These are phyloP conservation scores for Bolboschoenus planiculmis DNA, from an alignment of 176 grass and related monocot species.

Conservation along the genomic window DNA sequence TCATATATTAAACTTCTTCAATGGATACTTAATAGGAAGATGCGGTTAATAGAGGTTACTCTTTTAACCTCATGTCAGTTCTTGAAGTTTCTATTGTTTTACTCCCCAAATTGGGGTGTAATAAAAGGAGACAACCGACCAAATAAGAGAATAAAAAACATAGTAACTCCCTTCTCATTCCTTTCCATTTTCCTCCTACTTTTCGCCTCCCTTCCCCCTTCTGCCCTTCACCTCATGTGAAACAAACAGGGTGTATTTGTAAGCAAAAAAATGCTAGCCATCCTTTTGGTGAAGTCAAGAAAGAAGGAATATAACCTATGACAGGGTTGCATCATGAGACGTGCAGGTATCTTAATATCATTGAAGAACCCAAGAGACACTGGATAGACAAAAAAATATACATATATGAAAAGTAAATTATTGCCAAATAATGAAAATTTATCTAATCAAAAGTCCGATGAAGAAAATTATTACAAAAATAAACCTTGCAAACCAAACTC, in stretches of 20 bases:
- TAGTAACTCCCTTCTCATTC: background rate
- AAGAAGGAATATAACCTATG: slow-evolving; percentile 14
- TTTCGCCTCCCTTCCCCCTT: background rate
- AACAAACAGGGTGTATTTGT: background rate
- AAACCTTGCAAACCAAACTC: slow-evolving; percentile 68
- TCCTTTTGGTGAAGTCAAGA: background rate
- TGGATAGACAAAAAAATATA: slow-evolving; percentile 30
- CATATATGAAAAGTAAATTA: slow-evolving; percentile 27
- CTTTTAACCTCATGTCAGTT: background rate
- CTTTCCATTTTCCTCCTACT: background rate
- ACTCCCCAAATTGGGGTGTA: background rate
- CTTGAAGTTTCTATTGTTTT: background rate
- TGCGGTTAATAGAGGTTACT: background rate
- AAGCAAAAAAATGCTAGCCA: background rate
- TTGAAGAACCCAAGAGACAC: slow-evolving; percentile 91
- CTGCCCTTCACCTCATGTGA: background rate
- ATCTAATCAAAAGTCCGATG: background rate
- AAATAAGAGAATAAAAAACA: background rate
- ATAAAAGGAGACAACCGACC: background rate
- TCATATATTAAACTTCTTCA: background rate
- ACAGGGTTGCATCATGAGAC: slow-evolving; percentile 49
- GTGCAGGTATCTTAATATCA: slow-evolving; percentile 60
- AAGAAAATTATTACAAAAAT: background rate
- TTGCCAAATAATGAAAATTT: slow-evolving; percentile 4
- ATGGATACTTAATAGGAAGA: background rate